A percentile compares a stretch with the other conserved stretches of the same genome.
Conservation (phyloP, 164 flowering plant genomes). For the Liriodendron chinense region DNA sequence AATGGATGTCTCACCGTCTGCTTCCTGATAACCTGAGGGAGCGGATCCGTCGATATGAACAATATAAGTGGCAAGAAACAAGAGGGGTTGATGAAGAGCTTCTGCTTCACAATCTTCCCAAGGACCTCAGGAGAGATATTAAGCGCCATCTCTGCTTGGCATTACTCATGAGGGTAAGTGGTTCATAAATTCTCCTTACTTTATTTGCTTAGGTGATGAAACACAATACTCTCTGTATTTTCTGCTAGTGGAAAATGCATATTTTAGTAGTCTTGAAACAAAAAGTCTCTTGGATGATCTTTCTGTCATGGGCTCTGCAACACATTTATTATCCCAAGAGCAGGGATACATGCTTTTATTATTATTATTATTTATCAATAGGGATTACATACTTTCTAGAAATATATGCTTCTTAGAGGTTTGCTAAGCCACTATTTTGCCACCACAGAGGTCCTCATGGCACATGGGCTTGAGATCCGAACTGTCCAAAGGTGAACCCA, state of each 20-base stretch:
- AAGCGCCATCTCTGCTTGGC: conserved; percentile 61
- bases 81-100: conserved; percentile 67
- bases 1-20: conserved; percentile 68
- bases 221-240: too few relatives aligned
- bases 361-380: not conserved
- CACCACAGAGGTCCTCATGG: not conserved
- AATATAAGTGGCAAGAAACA: conserved; percentile 66
- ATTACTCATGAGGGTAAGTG: conserved; percentile 48
- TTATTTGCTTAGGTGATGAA: too few relatives aligned
- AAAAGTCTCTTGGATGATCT: not conserved
- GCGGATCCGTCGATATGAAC: conserved; percentile 57
- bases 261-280: not conserved
- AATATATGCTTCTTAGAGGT: not conserved
- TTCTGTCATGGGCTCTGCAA: not conserved
- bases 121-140: conserved; percentile 65
- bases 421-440: not conserved
- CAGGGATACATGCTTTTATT: not conserved
- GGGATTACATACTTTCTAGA: not conserved
- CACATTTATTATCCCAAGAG: not conserved
- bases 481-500: not conserved
- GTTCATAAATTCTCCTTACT: not conserved
- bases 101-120: conserved; percentile 50
- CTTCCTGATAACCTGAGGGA: conserved; percentile 58
- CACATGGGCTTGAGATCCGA: not conserved
- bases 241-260: not conserved